Conservation (phyloP, 495 filamentous ascomycete genomes). For the Aspergillus campestris region DNA sequence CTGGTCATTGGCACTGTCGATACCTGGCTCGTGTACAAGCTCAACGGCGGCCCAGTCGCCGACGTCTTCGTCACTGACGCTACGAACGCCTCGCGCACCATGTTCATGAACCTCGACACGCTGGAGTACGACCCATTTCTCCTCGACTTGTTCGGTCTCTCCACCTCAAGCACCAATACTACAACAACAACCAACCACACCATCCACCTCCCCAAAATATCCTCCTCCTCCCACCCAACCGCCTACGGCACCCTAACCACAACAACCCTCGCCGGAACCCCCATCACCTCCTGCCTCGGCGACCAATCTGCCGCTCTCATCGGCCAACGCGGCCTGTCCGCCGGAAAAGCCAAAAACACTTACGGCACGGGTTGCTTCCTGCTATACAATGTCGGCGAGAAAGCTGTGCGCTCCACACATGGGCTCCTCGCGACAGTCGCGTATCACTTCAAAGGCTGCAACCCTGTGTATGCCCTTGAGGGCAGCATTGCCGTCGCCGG, state of each 20-base stretch:
- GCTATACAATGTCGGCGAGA: constrained; percentile 84
- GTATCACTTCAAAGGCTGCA: constrained; percentile 58
- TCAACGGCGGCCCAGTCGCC: constrained; percentile 68
- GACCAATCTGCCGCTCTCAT: constrained; percentile 93
- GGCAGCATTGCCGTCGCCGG: constrained; percentile 93
- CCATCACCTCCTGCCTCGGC: constrained; percentile 80
- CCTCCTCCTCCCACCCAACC: constrained; percentile 69
- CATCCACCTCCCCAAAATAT: constrained; percentile 72
- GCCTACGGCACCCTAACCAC: constrained; percentile 61
- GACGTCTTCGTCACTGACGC: constrained; percentile 79
- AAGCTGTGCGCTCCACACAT: constrained; percentile 82
- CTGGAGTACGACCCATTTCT: constrained; percentile 78
- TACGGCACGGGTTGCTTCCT: constrained; percentile 96
- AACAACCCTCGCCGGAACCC: constrained; percentile 58
- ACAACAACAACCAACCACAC: constrained; percentile 62
- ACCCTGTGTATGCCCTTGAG: constrained; percentile 83
- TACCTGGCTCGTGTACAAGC: constrained; percentile 81
- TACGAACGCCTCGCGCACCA: constrained; percentile 89
- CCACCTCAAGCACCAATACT: too few species aligned
- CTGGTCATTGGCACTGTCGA: constrained; percentile 90
- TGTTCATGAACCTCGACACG: constrained; percentile 88
- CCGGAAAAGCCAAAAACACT: constrained; percentile 90
- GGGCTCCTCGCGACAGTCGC: constrained; percentile 89
- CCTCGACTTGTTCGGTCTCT: constrained; percentile 76
- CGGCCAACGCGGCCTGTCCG: constrained; percentile 81